These are phyloP conservation scores for Pseudonitzschia multiseries DNA, from an alignment of 108 stramenopile species.

Conservation along the genomic window DNA sequence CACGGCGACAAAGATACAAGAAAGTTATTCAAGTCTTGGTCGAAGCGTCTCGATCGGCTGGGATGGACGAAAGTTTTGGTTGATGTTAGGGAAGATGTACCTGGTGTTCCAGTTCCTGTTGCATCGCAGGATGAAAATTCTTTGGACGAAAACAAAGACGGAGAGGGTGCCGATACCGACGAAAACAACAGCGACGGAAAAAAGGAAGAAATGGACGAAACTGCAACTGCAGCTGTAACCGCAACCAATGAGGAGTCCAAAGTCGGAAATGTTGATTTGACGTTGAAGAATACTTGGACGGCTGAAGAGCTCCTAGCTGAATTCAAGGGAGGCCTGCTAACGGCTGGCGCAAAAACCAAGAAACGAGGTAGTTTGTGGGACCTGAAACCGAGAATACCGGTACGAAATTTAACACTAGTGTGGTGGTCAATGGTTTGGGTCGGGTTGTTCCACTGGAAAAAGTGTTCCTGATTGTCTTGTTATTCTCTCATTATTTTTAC, in stretches of 20 bases:
- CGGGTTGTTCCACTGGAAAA: neutral
- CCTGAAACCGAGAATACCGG: conserved; percentile 14
- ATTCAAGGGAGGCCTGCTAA: conserved; percentile 27
- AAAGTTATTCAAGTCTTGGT: conserved; percentile 25
- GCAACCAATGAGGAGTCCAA: no score
- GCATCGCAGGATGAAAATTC: neutral
- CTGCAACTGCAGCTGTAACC: no score
- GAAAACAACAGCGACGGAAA: neutral
- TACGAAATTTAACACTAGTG: neutral
- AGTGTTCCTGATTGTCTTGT: neutral
- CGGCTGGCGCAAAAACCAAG: neutral
- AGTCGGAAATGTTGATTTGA: neutral
- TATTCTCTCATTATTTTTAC: neutral
- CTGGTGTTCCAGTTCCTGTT: neutral
- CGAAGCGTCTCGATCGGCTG: conserved; percentile 58
- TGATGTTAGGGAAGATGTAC: conserved; percentile 60
- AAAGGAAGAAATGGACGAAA: neutral
- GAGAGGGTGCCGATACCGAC: neutral
- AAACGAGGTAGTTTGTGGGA: conserved; percentile 4
- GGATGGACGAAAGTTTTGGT: conserved; percentile 84
- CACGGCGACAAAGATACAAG: neutral
- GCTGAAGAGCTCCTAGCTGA: conserved; percentile 34
- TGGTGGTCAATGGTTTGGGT: neutral
- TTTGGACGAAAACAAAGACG: conserved; percentile 7
- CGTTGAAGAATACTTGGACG: conserved; percentile 26